Evolutionary conservation across 768 basidiomycete genomes (phyloP).

Genomic region (Auriculariales sp.): DNA sequence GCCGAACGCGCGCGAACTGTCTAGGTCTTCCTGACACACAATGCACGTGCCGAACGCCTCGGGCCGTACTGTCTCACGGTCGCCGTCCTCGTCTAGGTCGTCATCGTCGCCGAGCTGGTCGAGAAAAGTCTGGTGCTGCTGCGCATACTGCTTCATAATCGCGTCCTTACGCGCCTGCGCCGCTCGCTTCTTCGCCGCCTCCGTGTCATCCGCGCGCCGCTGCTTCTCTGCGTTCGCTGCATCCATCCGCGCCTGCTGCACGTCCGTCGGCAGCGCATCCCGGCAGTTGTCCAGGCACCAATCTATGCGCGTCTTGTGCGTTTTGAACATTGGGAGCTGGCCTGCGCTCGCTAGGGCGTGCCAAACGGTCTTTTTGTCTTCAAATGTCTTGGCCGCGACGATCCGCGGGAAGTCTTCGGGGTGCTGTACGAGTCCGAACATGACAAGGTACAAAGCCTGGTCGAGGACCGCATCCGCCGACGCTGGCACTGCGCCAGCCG

Average conservation of each 20-base stretch:
- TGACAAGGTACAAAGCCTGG: slow-evolving; percentile 71
- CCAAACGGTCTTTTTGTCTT: slow-evolving; percentile 45
- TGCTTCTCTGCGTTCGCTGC: slow-evolving; percentile 21
- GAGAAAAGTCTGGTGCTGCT: slow-evolving; percentile 78
- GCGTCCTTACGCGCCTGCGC: slow-evolving; percentile 85
- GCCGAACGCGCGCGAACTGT: slow-evolving; percentile 59
- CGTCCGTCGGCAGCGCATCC: slow-evolving; percentile 39
- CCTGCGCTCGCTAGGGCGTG: slow-evolving; percentile 54
- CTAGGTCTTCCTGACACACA: slow-evolving; percentile 92
- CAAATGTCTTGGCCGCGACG: slow-evolving; percentile 39
- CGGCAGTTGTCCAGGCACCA: slow-evolving; percentile 63
- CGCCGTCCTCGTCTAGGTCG: slow-evolving; percentile 46
- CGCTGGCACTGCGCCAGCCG: slow-evolving; percentile 43
- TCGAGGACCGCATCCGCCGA: slow-evolving; percentile 85
- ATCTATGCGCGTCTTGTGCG: slow-evolving; percentile 51
- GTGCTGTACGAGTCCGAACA: slow-evolving; percentile 70
- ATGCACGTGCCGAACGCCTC: slow-evolving; percentile 82
- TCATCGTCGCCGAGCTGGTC: slow-evolving; percentile 58
- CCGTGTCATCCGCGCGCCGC: slow-evolving; percentile 29
- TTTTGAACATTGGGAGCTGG: slow-evolving; percentile 62
- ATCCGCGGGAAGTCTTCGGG: slow-evolving; percentile 45
- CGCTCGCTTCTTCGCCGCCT: slow-evolving; percentile 64
- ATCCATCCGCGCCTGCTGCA: slow-evolving; percentile 32
- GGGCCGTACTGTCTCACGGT: slow-evolving; percentile 28
- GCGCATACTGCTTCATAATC: slow-evolving; percentile 92